phyloP scores from a whole-genome alignment of 768 basidiomycete genomes.

The Melanogaster broomeanus region DNA sequence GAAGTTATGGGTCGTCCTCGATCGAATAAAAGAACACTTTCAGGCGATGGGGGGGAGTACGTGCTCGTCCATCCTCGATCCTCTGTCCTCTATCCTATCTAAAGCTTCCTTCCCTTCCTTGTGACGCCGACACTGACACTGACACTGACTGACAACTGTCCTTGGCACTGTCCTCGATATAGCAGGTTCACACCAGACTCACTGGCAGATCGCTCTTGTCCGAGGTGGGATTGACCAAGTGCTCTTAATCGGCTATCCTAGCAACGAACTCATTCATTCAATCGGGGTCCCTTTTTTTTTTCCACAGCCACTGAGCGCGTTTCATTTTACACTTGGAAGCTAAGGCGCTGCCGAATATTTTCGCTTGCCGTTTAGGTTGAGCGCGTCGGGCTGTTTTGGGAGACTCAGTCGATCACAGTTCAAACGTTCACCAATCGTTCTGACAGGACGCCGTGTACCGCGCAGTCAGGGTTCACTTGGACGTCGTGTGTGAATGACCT shows the following conservation, averaged over 20 bases:
- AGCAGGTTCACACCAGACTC: too few relatives aligned
- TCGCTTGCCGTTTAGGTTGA: too few relatives aligned
- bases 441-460: not conserved
- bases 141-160: too few relatives aligned
- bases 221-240: not conserved
- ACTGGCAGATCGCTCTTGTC: too few relatives aligned
- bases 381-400: too few relatives aligned
- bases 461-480: constrained; percentile 18
- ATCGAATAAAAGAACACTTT: not conserved
- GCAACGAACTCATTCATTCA: too few relatives aligned
- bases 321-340: not conserved
- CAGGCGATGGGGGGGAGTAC: not conserved
- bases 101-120: not conserved
- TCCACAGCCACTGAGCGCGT: constrained; percentile 1
- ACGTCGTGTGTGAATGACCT: constrained; percentile 28
- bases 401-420: not conserved
- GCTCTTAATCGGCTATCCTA: not conserved
- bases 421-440: not conserved
- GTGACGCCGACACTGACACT: too few relatives aligned
- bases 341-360: not conserved
- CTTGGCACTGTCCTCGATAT: not conserved
- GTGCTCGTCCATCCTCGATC: not conserved
- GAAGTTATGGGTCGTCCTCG: not conserved
- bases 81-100: too few relatives aligned
- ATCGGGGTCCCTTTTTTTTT: not conserved